Percentiles rank a stretch among this genome's conserved stretches.
phyloP scores from a whole-genome alignment of 2,329 filamentous ascomycete genomes.

The Herpotrichia juniperi region DNA sequence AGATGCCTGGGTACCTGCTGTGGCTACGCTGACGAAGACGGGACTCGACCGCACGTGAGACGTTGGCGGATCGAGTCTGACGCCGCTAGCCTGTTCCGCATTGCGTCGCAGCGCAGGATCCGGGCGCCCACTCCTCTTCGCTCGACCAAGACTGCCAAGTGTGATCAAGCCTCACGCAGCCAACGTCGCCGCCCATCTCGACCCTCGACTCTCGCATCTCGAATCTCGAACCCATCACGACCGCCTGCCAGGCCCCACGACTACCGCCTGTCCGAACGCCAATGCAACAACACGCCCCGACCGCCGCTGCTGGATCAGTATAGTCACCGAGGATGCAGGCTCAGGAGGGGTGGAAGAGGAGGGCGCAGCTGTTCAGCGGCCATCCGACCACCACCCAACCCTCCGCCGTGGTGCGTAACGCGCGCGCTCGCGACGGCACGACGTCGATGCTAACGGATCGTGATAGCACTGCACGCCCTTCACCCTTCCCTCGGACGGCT shows the following conservation, averaged over 20 bases:
- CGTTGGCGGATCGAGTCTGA: no score
- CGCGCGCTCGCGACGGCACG: background rate
- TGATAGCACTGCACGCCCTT: conserved; percentile 65
- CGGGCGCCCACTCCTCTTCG: conserved; percentile 12
- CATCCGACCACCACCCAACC: conserved; percentile 36
- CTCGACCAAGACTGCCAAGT: conserved; percentile 22
- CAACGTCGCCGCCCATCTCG: conserved; percentile 14
- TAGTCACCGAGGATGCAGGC: conserved; percentile 41
- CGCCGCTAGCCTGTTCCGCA: conserved; percentile 15
- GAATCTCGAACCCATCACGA: conserved; percentile 10
- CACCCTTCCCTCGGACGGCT: conserved; percentile 64
- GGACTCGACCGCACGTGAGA: no score
- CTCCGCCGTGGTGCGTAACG: conserved; percentile 33
- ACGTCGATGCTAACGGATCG: conserved; percentile 26
- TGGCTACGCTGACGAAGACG: no score
- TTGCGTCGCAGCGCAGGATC: conserved; percentile 13
- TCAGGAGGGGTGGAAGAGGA: conserved; percentile 29
- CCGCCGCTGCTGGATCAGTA: conserved; percentile 41
- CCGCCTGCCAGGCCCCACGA: conserved; percentile 19
- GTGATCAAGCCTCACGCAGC: conserved; percentile 29
- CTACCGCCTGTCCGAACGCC: conserved; percentile 21
- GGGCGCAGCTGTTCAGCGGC: conserved; percentile 24
- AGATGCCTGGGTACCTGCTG: no score
- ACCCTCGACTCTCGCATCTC: no score
- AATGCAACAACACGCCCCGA: conserved; percentile 33